phyloP scores from a whole-genome alignment of 768 basidiomycete genomes.

The Podaxis carcinomalis region DNA sequence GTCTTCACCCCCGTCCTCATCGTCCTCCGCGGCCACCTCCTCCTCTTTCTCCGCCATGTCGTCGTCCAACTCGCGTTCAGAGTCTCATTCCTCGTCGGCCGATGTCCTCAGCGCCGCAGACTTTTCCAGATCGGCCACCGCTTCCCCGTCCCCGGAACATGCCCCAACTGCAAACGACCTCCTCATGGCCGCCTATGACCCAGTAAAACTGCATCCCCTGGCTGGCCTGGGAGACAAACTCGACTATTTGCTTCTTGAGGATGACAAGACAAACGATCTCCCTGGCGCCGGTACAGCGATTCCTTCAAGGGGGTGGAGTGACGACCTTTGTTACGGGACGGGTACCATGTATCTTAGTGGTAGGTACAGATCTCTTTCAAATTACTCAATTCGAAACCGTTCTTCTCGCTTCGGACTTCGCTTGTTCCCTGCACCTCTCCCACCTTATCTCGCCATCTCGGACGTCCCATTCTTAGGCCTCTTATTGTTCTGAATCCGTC shows the following conservation, averaged over 20 bases:
- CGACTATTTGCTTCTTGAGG: constrained; percentile 93
- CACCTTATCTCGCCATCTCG: constrained; percentile 65
- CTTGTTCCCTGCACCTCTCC: constrained; percentile 48
- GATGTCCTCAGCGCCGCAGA: constrained; percentile 43
- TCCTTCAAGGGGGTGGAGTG: constrained; percentile 96
- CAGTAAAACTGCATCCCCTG: constrained; percentile 89
- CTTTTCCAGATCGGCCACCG: constrained; percentile 39
- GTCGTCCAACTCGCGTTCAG: constrained; percentile 21
- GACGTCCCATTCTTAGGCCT: constrained; percentile 51
- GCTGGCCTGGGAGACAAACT: constrained; percentile 90
- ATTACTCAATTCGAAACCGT: constrained; percentile 48
- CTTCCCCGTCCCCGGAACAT: constrained; percentile 39
- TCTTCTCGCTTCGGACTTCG: constrained; percentile 48
- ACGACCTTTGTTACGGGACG: constrained; percentile 98
- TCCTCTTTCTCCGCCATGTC: constrained; percentile 23
- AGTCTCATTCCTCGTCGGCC: constrained; percentile 41
- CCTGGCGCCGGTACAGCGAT: constrained; percentile 90
- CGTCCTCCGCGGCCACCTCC: constrained; percentile 8
- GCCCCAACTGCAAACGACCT: constrained; percentile 83
- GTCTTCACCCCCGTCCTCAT: constrained; percentile 14
- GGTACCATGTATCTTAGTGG: constrained; percentile 98
- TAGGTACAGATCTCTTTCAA: constrained; percentile 67
- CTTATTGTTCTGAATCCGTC: constrained; percentile 81
- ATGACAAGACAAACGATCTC: constrained; percentile 89
- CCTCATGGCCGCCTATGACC: constrained; percentile 85